Conservation (phyloP, 495 filamentous ascomycete species). For the Penicillium paxilli region DNA sequence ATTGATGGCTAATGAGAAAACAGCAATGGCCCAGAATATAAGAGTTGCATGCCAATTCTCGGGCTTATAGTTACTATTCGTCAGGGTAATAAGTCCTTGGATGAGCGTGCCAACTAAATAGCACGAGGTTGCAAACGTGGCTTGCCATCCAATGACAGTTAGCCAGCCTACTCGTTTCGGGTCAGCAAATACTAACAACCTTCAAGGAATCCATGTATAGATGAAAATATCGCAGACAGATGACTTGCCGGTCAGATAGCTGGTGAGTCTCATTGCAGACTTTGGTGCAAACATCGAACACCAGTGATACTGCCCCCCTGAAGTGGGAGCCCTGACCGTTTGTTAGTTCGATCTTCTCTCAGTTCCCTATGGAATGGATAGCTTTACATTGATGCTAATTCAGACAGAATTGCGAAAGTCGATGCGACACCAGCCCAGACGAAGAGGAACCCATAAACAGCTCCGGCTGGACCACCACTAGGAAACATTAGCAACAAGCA, state of each 20-base stretch:
- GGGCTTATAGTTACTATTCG: slow-evolving; percentile 32
- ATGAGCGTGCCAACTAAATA: slow-evolving; percentile 44
- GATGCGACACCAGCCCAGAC: slow-evolving; percentile 41
- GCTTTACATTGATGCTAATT: slow-evolving; percentile 47
- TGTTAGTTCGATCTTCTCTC: neutral
- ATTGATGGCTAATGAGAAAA: slow-evolving; percentile 44
- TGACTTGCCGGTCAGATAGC: slow-evolving; percentile 50
- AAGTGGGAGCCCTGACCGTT: slow-evolving; percentile 44
- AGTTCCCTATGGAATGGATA: neutral
- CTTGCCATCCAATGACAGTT: slow-evolving; percentile 47
- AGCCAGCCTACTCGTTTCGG: slow-evolving; percentile 38
- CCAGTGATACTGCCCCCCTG: slow-evolving; percentile 57
- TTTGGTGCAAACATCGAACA: slow-evolving; percentile 49
- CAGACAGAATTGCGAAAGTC: slow-evolving; percentile 34
- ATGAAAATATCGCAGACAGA: too few species aligned
- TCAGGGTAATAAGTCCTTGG: slow-evolving; percentile 40
- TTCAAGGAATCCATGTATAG: too few species aligned
- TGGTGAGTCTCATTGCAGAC: slow-evolving; percentile 37
- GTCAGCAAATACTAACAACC: too few species aligned
- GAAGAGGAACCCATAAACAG: slow-evolving; percentile 54
- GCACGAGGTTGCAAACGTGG: slow-evolving; percentile 37
- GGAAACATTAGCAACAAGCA: slow-evolving; percentile 1
- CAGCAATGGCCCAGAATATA: slow-evolving; percentile 40
- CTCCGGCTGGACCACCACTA: slow-evolving; percentile 51
- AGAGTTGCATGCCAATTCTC: slow-evolving; percentile 44